phyloP scores from a whole-genome alignment of 2,329 filamentous ascomycete species.

The Arthrocladium fulminans region DNA sequence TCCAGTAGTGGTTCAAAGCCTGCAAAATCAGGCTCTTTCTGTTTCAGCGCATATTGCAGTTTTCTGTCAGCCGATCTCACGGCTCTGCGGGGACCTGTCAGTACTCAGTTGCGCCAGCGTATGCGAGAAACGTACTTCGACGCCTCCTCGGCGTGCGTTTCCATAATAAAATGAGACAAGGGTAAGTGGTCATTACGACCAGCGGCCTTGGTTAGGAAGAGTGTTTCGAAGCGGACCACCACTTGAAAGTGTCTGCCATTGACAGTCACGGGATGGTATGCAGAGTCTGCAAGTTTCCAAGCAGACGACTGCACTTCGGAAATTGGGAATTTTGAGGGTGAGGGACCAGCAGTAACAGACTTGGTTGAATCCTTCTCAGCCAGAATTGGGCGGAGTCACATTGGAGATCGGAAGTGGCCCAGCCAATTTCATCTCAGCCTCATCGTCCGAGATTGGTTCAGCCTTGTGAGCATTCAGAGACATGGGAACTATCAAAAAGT shows the following conservation, averaged over 20 bases:
- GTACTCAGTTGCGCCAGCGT: not conserved
- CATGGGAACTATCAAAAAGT: not conserved
- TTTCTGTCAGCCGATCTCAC: constrained; percentile 38
- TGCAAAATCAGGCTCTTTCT: constrained; percentile 16
- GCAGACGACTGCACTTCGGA: constrained; percentile 2
- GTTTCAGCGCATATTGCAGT: constrained; percentile 30
- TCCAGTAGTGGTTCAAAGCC: constrained; percentile 16
- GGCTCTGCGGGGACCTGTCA: constrained; percentile 24
- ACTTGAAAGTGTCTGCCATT: constrained; percentile 17
- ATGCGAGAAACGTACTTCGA: constrained; percentile 40
- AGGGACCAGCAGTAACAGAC: not conserved
- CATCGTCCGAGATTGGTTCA: not conserved
- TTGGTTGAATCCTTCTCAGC: not conserved
- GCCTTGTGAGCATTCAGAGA: not conserved
- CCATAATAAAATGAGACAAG: constrained; percentile 16
- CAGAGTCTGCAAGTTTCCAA: constrained; percentile 9
- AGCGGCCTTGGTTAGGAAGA: constrained; percentile 17
- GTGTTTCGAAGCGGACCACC: constrained; percentile 16
- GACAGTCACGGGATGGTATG: not conserved
- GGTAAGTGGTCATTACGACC: constrained; percentile 21
- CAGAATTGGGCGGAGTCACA: not conserved
- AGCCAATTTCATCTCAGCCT: not conserved
- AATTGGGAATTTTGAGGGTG: not conserved
- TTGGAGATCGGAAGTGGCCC: too few species aligned
- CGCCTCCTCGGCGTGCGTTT: constrained; percentile 34